phyloP scores from a whole-genome alignment of 805 yeast genomes.

The Komagataella mondaviorum region DNA sequence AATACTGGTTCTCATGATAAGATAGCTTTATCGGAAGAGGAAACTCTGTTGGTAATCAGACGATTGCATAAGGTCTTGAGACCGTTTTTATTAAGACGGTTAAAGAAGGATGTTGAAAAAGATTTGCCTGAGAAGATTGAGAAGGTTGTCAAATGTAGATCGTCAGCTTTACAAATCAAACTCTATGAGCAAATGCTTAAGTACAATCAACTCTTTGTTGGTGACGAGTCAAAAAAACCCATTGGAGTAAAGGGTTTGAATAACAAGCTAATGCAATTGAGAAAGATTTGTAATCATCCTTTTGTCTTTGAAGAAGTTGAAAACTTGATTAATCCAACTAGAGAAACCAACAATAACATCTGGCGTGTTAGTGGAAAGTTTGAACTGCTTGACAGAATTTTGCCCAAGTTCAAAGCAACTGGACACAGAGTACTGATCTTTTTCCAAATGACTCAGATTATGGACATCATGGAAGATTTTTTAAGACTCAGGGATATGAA shows the following conservation, averaged over 20 bases:
- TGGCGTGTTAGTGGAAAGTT: slow-evolving; percentile 77
- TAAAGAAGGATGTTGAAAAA: slow-evolving; percentile 79
- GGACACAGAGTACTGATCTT: slow-evolving; percentile 75
- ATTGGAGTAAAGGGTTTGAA: slow-evolving; percentile 67
- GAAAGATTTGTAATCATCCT: slow-evolving; percentile 82
- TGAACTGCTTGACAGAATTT: slow-evolving; percentile 59
- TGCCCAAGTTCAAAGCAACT: slow-evolving; percentile 61
- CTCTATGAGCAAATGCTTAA: slow-evolving; percentile 71
- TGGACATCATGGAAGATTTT: slow-evolving; percentile 85
- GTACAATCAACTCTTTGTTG: slow-evolving; percentile 51
- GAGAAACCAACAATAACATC: slow-evolving; percentile 48
- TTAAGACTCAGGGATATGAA: slow-evolving; percentile 52
- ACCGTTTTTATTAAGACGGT: slow-evolving; percentile 73
- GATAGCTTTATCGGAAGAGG: slow-evolving; percentile 76
- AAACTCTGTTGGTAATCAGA: slow-evolving; percentile 64
- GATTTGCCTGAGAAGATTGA: slow-evolving; percentile 79
- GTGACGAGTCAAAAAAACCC: slow-evolving; percentile 42
- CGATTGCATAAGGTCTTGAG: slow-evolving; percentile 79
- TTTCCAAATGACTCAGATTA: slow-evolving; percentile 82
- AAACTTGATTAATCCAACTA: slow-evolving; percentile 47
- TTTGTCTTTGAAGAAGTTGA: slow-evolving; percentile 79
- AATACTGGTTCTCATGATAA: slow-evolving; percentile 75
- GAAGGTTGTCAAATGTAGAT: slow-evolving; percentile 67
- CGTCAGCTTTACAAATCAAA: slow-evolving; percentile 57
- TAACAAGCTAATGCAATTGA: slow-evolving; percentile 73